A percentile compares a stretch with the other conserved stretches of the same genome.
phyloP scores from a whole-genome alignment of 192 early-diverging fungal species.

The Gonapodya sp. region DNA sequence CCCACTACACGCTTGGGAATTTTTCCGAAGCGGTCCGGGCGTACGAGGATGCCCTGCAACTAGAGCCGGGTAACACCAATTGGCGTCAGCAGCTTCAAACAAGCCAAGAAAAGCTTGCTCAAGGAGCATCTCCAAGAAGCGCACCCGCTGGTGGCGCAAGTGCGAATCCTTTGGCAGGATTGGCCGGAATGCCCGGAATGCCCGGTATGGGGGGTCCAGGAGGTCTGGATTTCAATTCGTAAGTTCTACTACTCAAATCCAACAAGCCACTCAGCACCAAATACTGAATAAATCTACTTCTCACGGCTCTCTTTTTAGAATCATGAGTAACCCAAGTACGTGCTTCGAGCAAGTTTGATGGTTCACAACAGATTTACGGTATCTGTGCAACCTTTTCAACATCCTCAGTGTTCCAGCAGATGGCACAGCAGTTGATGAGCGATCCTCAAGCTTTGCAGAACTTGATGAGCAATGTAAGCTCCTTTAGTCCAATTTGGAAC shows the following conservation, averaged over 20 bases:
- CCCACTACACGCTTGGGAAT: conserved; percentile 79
- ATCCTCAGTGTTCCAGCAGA: conserved; percentile 11
- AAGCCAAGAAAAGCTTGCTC: not conserved
- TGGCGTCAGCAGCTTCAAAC: conserved; percentile 45
- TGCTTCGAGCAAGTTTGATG: not conserved
- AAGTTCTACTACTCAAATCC: not conserved
- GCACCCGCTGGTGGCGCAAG: not conserved
- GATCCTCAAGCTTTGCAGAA: conserved; percentile 11
- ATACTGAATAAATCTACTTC: not conserved
- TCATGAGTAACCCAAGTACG: not conserved
- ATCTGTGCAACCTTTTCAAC: too few species aligned
- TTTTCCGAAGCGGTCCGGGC: conserved; percentile 77
- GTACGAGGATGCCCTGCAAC: conserved; percentile 78
- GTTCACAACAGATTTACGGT: too few species aligned
- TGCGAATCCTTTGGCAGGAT: not conserved
- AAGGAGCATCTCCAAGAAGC: not conserved
- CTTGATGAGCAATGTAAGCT: conserved; percentile 9
- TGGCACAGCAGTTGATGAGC: conserved; percentile 16
- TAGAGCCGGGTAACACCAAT: conserved; percentile 72
- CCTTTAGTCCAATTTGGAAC: not conserved
- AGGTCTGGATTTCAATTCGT: conserved; percentile 5
- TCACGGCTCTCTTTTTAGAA: not conserved
- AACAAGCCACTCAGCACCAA: not conserved
- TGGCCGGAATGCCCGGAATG: not conserved
- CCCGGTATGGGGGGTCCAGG: not conserved